A percentile compares a stretch with the other conserved stretches of the same genome.
Conservation (phyloP, 2,329 filamentous ascomycete species). For the Ophiocordyceps polyrhachis-furcata region DNA sequence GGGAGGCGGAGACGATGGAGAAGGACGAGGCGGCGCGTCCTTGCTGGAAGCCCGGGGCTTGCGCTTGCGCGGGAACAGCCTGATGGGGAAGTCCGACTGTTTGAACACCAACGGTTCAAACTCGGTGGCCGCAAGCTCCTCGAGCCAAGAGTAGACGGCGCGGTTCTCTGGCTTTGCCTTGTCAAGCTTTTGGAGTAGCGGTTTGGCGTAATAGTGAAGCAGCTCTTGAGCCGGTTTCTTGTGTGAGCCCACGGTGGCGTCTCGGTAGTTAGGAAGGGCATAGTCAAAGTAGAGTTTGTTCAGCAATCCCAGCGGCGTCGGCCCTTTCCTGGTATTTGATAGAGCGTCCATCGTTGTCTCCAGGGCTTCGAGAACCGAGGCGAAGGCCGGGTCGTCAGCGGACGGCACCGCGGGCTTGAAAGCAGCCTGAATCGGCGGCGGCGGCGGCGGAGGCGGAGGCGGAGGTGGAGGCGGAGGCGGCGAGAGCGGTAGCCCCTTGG, state of each 20-base stretch:
- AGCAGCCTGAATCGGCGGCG: background rate
- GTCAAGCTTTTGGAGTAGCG: slow-evolving; percentile 18
- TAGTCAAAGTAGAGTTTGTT: slow-evolving; percentile 15
- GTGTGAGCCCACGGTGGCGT: slow-evolving; percentile 14
- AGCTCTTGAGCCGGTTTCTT: slow-evolving; percentile 23
- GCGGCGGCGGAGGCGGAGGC: background rate
- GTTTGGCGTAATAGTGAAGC: slow-evolving; percentile 23
- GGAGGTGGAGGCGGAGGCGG: background rate
- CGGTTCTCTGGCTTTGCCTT: slow-evolving; percentile 13
- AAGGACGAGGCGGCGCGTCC: background rate
- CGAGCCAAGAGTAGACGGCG: slow-evolving; percentile 16
- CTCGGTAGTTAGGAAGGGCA: slow-evolving; percentile 11
- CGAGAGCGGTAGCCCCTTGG: background rate
- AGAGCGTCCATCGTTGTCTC: slow-evolving; percentile 6
- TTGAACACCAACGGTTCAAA: slow-evolving; percentile 12
- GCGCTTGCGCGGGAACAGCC: slow-evolving; percentile 8
- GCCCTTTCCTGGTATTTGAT: slow-evolving; percentile 6
- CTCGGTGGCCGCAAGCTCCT: slow-evolving; percentile 8
- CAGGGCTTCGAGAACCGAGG: slow-evolving; percentile 10
- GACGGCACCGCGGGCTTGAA: background rate
- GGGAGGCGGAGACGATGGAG: background rate
- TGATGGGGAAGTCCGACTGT: slow-evolving; percentile 11
- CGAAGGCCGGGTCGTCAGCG: slow-evolving; percentile 8
- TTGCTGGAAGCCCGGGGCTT: slow-evolving; percentile 1
- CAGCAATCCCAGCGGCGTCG: slow-evolving; percentile 4